Evolutionary conservation across 1,284 basidiomycete species (phyloP), one percentile per base, ranked within the genome.

Genomic region (Apiotrichum brassicae): DNA sequence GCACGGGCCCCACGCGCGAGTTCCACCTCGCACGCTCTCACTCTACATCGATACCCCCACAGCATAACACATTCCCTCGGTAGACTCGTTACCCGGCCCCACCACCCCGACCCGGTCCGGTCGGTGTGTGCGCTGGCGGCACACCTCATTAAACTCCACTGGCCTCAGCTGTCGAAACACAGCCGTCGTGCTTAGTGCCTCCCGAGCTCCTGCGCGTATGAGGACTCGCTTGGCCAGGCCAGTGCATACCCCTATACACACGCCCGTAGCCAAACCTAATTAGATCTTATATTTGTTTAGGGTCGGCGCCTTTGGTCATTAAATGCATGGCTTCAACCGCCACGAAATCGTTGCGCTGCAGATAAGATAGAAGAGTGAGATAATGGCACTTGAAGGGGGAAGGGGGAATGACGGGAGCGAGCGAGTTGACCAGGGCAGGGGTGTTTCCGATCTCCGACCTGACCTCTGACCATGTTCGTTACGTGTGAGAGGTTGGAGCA

Each of bases 1-100:
- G 36, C 48, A 30, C 20, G 57, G 57, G 62, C 52, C 61, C 68
- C 63, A 59, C 59, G 55, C 53, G 60, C 66, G 72, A 74, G 72
- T 68, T 74, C 72, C 71, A 62, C 72, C 72, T 74, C 71, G 70
- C 60, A 56, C 56, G 54, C 49, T 50, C 48, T 48, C 42, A 36
- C 30, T 14, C 37, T 43, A 48, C 48, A 57, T 44, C 49, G 39
- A 52, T 51, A 52, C 49, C 54, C 50, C 42, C 52, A 36, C 51
- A 49, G 48, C 53, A 54, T 53, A 53, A 48, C 44, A 48, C 52
- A 58, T 58, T 58, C 53, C 56, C 52, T 51, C 49, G 55, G 51
- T 48, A 51, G 48, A 54, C 55, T 22, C n/a, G 24, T 42, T 42
- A 42, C 40, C 40, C 40, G 28, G 16, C 40, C 40, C 40, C 28